Evolutionary conservation across 2,329 filamentous ascomycete species (phyloP).

Genomic region (Magnaporthiopsis rhizophila): DNA sequence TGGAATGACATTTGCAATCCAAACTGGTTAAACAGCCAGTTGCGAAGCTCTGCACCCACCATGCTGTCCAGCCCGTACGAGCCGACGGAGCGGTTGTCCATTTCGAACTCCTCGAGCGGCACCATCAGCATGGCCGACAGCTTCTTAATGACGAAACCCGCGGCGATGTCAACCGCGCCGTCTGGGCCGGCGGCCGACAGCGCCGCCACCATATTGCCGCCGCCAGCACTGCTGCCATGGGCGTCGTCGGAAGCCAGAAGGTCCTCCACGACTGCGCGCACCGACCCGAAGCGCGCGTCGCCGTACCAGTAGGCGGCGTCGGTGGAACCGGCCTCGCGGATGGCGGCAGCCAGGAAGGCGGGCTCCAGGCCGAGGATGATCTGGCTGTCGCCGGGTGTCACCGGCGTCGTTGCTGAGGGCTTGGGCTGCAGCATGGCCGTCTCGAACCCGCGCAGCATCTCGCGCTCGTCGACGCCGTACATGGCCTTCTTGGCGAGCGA

Average conservation of each 20-base stretch:
- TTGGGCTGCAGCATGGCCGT: constrained; percentile 11
- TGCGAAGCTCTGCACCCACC: constrained; percentile 14
- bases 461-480: constrained; percentile 13
- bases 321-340: constrained; percentile 10
- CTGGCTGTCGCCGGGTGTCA: constrained; percentile 10
- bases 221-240: background rate
- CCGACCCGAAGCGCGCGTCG: background rate
- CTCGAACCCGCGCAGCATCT: constrained; percentile 15
- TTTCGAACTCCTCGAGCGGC: constrained; percentile 11
- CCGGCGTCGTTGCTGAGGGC: no score
- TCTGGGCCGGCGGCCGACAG: constrained; percentile 9
- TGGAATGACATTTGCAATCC: no score
- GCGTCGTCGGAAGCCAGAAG: background rate
- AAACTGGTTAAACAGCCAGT: constrained; percentile 15
- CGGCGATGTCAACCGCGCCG: constrained; percentile 5
- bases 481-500: constrained; percentile 14
- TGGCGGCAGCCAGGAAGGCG: constrained; percentile 13
- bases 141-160: constrained; percentile 11
- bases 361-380: constrained; percentile 15
- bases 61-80: constrained; percentile 14
- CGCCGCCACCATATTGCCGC: constrained; percentile 9
- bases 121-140: constrained; percentile 12
- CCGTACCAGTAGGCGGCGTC: background rate
- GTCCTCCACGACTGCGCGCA: no score
- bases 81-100: constrained; percentile 11